phyloP scores from a whole-genome alignment of 2,329 filamentous ascomycete genomes.

The Aspergillus ochraceus region DNA sequence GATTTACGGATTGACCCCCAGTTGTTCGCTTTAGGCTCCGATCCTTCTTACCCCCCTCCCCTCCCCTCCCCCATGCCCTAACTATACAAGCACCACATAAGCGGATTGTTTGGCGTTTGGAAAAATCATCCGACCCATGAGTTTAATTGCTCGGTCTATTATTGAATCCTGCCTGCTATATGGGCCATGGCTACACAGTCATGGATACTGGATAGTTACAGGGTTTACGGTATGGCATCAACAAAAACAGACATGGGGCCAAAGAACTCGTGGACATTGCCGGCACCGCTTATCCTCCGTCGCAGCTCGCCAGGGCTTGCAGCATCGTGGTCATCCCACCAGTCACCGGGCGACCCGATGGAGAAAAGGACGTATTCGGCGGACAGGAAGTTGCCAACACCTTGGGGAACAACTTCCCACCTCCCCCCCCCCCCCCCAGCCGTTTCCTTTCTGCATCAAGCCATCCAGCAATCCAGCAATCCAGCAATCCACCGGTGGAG shows the following conservation, averaged over 20 bases:
- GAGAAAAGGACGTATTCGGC: conserved; percentile 3
- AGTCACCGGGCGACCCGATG: conserved; percentile 15
- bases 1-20: neutral
- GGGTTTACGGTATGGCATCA: no score
- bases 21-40: neutral
- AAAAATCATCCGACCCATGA: conserved; percentile 1
- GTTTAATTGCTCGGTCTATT: neutral
- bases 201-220: no score
- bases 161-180: neutral
- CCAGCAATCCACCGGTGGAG: conserved; percentile 6
- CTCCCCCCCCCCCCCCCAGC: neutral
- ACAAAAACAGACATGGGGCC: neutral
- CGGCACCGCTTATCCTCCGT: neutral
- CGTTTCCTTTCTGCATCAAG: conserved; percentile 1
- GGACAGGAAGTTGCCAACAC: neutral
- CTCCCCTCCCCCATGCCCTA: neutral
- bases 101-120: neutral
- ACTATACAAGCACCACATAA: conserved; percentile 3
- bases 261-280: neutral
- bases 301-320: neutral
- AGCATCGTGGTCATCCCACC: conserved; percentile 3
- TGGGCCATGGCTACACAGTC: neutral
- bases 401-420: neutral
- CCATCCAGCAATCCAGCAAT: neutral
- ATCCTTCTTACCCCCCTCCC: neutral